Evolutionary conservation across 805 yeast genomes (phyloP).

Genomic region (Torulaspora delbrueckii): DNA sequence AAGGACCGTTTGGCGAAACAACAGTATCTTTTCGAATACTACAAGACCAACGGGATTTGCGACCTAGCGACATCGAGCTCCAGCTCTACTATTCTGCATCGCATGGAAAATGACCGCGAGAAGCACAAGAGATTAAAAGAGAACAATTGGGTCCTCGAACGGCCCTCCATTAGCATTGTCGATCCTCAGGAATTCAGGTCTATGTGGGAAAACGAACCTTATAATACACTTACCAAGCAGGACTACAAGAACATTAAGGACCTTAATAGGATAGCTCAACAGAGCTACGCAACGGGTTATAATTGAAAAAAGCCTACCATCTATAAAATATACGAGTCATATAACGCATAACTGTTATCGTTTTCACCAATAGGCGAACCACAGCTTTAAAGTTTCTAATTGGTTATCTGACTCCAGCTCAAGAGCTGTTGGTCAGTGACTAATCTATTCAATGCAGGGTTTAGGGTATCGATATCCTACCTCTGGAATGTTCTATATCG

Average conservation of each 20-base stretch:
- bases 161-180: slow-evolving; percentile 33
- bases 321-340: background rate
- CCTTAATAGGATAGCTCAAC: slow-evolving; percentile 48
- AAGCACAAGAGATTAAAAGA: slow-evolving; percentile 83
- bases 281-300: slow-evolving; percentile 39
- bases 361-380: background rate
- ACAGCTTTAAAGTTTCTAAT: background rate
- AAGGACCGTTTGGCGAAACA: slow-evolving; percentile 13
- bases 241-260: slow-evolving; percentile 52
- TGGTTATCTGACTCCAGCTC: too few relatives aligned
- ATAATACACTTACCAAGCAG: slow-evolving; percentile 38
- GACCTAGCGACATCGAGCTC: slow-evolving; percentile 13
- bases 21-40: slow-evolving; percentile 11
- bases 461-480: too few relatives aligned
- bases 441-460: too few relatives aligned
- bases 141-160: slow-evolving; percentile 63
- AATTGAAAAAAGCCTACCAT: background rate
- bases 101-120: slow-evolving; percentile 94
- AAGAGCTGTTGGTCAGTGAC: too few relatives aligned
- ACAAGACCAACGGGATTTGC: slow-evolving; percentile 9
- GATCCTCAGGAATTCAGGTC: slow-evolving; percentile 49
- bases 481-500: too few relatives aligned
- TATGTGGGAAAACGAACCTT: slow-evolving; percentile 36
- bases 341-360: background rate
- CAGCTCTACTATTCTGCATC: slow-evolving; percentile 53